These are phyloP conservation scores for Cephalotrichum gorgonifer DNA, from an alignment of 2,329 filamentous ascomycete genomes.

Conservation along the genomic window DNA sequence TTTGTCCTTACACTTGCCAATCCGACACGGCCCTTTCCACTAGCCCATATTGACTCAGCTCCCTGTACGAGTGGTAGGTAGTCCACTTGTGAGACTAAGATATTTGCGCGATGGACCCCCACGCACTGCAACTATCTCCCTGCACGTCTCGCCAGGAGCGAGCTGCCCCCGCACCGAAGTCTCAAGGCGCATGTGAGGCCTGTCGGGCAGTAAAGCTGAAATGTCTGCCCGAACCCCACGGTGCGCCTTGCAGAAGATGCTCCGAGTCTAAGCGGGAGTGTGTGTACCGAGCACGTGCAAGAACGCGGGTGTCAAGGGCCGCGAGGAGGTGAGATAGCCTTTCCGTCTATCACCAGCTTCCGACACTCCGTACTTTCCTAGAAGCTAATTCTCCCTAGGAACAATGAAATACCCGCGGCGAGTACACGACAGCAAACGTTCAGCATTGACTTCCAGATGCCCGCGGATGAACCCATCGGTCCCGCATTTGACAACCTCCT, in stretches of 20 bases:
- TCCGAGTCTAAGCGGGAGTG: slow-evolving; percentile 42
- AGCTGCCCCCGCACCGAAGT: background rate
- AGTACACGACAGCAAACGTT: slow-evolving; percentile 24
- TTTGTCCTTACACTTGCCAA: background rate
- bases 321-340: slow-evolving; percentile 26
- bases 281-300: slow-evolving; percentile 36
- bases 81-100: too few relatives aligned
- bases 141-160: background rate
- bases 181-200: slow-evolving; percentile 34
- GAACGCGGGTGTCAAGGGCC: slow-evolving; percentile 35
- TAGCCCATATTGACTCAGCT: too few relatives aligned
- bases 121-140: background rate
- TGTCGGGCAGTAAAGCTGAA: slow-evolving; percentile 43
- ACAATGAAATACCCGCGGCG: background rate
- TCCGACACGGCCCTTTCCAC: background rate
- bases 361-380: background rate
- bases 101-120: background rate
- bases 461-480: slow-evolving; percentile 23
- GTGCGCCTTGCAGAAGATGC: slow-evolving; percentile 41
- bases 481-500: slow-evolving; percentile 31
- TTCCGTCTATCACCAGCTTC: background rate
- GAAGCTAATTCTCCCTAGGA: background rate
- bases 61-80: too few relatives aligned
- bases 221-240: slow-evolving; percentile 35
- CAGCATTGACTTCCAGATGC: slow-evolving; percentile 40